Base-by-base conservation (phyloP, 1,284 basidiomycete genomes). In the Ustilago curta region DNA sequence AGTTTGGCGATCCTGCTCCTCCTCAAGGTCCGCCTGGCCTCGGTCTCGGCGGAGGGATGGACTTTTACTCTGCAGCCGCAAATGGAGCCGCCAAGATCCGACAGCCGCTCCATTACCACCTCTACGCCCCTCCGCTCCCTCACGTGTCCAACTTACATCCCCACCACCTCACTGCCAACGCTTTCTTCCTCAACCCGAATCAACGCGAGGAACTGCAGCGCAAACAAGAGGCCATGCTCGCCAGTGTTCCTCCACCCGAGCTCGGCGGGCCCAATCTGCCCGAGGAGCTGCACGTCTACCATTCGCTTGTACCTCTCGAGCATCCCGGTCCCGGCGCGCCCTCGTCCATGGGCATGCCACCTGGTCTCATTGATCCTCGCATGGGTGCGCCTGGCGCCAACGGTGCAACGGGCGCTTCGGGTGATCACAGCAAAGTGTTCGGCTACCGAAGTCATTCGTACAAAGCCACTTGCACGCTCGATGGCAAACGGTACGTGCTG, bases 201-300 rank as follows among this genome's bases (percentile, higher is more conserved):
- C 87, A 95, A 21, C 91, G 93, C 14, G 91, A 95, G 73, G 89
- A 91, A 39, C 87, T 98, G 18, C 93, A 93, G 73, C 88, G 89
- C 51, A 91, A 92, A 43, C 91, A 93, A 35, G 94, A 97, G 84
- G 90, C 90, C 8, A 88, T 90, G 35, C 90, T 90, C 62, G 87
- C 87, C 1, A 84, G 86, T 5, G 85, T 78, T 0, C 71, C 68
- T 25, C 77, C 78, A 48, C 78, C 78, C 9, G 81, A 79, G 37
- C 68, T 79, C 8, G 80, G 80, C 27, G 88, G 88, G 0, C 87
- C 89, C 9, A 88, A 89, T 21, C 87, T 97, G 8, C 95, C 95
- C 0, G 91, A 93, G 25, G 93, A 96, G 80, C 86, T 97, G 8
- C 93, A 95, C 80, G 93, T 93, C 1, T 97, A 97, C 82, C 94